phyloP scores from a whole-genome alignment of 345 rosid species.

The Viola odorata region DNA sequence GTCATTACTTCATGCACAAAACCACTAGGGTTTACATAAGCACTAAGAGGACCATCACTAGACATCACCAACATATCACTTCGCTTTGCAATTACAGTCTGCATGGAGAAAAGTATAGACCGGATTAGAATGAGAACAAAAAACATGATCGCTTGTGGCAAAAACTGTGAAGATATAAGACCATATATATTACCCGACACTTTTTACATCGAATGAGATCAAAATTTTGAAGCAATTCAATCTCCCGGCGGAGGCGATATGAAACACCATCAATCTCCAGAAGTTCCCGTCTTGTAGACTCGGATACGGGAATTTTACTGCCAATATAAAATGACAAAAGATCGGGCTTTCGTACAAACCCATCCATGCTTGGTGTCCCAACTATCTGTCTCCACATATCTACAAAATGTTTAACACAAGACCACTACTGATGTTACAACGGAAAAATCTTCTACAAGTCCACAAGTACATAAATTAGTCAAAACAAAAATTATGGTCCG shows the following conservation, averaged over 20 bases:
- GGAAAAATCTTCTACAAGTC: not conserved
- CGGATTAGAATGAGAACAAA: not conserved
- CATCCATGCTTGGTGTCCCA: conserved; percentile 70
- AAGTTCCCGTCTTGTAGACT: conserved; percentile 83
- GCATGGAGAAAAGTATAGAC: conserved; percentile 13
- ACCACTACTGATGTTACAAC: not conserved
- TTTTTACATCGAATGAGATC: conserved; percentile 70
- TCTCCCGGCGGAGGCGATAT: conserved; percentile 79
- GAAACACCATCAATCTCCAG: conserved; percentile 86
- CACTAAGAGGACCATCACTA: conserved; percentile 93
- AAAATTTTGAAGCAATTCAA: conserved; percentile 66
- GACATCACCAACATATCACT: conserved; percentile 98
- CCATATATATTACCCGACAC: conserved; percentile 51
- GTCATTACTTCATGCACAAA: conserved; percentile 82
- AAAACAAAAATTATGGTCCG: not conserved
- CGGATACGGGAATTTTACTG: conserved; percentile 91
- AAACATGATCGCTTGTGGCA: not conserved
- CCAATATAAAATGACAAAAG: conserved; percentile 78
- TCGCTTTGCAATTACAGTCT: conserved; percentile 76
- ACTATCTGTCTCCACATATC: conserved; percentile 91
- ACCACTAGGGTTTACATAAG: conserved; percentile 76
- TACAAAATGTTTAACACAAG: conserved; percentile 28
- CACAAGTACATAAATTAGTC: not conserved
- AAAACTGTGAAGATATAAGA: conserved; percentile 4
- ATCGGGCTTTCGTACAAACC: conserved; percentile 68